phyloP scores from a whole-genome alignment of 106 monocot species.

The Xerophyta viscosa region DNA sequence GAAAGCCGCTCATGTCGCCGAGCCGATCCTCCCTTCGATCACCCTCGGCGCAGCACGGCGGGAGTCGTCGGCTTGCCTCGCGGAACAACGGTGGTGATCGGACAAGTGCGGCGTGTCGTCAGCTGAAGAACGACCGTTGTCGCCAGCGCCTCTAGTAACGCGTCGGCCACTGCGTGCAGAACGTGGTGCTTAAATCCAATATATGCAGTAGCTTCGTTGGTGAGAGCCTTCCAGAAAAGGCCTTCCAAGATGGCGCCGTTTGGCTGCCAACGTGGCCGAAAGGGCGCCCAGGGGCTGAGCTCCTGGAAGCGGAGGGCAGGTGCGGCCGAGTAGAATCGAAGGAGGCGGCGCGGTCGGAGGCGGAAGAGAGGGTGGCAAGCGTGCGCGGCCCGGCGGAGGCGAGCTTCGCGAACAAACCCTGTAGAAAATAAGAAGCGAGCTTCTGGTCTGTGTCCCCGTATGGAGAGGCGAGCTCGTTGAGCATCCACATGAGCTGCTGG shows the following conservation, averaged over 20 bases:
- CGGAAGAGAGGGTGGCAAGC: conserved; percentile 54
- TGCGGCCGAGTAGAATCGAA: conserved; percentile 87
- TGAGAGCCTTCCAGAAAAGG: conserved; percentile 30
- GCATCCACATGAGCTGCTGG: conserved; percentile 89
- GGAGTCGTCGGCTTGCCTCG: conserved; percentile 4
- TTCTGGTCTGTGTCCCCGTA: conserved; percentile 95
- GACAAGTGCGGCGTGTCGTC: conserved; percentile 71
- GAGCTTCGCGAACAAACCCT: conserved; percentile 77
- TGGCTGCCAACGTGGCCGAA: conserved; percentile 79
- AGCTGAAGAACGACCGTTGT: conserved; percentile 49
- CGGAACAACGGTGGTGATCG: conserved; percentile 50
- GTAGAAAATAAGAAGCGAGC: conserved; percentile 75
- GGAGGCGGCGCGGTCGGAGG: conserved; percentile 66
- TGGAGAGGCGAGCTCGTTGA: conserved; percentile 88
- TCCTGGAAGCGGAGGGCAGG: conserved; percentile 70
- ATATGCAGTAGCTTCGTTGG: conserved; percentile 45
- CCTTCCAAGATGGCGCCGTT: conserved; percentile 64
- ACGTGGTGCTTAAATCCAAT: conserved; percentile 71
- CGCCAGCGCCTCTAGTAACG: conserved; percentile 62
- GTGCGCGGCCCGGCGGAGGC: conserved; percentile 60
- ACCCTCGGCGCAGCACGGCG: conserved; percentile 49
- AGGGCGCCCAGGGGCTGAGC: conserved; percentile 67
- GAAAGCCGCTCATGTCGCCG: conserved; percentile 77
- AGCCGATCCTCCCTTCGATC: conserved; percentile 56
- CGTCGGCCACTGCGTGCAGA: conserved; percentile 95